Evolutionary conservation across 495 filamentous ascomycete genomes (phyloP), one percentile per base, ranked within the genome.

Genomic region (Penicillium steckii): DNA sequence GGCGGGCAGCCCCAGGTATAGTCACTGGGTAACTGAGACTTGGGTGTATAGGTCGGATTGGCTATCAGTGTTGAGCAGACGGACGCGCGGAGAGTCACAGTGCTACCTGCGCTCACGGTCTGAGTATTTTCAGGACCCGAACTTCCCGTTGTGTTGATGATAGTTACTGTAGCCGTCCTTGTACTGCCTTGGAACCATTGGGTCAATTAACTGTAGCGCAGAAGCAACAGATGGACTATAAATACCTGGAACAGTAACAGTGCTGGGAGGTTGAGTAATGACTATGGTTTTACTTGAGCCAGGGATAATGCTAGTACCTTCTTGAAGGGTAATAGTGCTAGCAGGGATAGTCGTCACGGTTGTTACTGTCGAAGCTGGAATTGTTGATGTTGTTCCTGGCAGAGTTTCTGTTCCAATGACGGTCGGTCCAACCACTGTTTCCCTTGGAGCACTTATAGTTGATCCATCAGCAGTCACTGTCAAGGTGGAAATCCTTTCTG

Each of bases 1-100:
- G 87, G 82, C 8, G 65, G 46, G 53, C 87, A 90, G 26, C 86
- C 86, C 68, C 66, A 73, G 29, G 62, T 69, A 50, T 70, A 73
- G 46, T 80, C 66, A 4, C 67, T 69, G 21, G 65, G 76, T 35
- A 69, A 52, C 37, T 54, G 57, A 8, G 57, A 35, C 35, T 51
- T 33, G 23, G 68, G 58, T 3, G 65, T 73, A 46, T 73, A 73
- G 0, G 63, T 69, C 12, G 70, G 66, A 26, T 72, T 73, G 25
- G 49, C 27, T 18, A 55, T 59, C 3, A 66, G 59, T 17, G 46
- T 67, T 12, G 71, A 57, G 44, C 71, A 74, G 21, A 67, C 40
- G 23, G 60, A 61, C n/a, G 56, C 42, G n/a, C 53, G 41, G 2
- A 27, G 48, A 3, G 46, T 54, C 19, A 41, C 10, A 23, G 45